Conservation (phyloP, 2,329 filamentous ascomycete species). For the Arthrobotrys sphaeroides region DNA sequence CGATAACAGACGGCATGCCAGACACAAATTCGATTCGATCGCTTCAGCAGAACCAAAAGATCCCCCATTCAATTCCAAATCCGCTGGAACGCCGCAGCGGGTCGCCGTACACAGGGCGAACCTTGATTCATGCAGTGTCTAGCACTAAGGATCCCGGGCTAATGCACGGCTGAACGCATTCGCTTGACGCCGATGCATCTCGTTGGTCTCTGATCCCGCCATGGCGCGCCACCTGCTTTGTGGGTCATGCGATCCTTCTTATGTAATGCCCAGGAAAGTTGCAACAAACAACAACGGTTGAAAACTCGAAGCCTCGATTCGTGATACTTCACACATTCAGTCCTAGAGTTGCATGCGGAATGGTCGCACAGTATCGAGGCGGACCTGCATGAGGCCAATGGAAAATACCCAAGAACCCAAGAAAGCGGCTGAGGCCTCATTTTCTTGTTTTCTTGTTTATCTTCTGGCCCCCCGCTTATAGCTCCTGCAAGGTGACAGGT, state of each 20-base stretch:
- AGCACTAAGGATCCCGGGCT: background rate
- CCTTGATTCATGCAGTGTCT: constrained; percentile 11
- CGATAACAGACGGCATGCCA: background rate
- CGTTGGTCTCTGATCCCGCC: constrained; percentile 13
- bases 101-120: background rate
- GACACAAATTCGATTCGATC: background rate
- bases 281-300: background rate
- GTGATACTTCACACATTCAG: background rate
- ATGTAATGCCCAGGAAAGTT: constrained; percentile 13
- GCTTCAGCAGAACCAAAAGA: background rate
- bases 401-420: background rate
- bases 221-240: background rate
- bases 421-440: background rate
- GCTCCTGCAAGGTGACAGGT: background rate
- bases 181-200: background rate
- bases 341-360: background rate
- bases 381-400: constrained; percentile 8
- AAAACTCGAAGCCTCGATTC: constrained; percentile 24
- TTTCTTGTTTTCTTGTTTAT: background rate
- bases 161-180: constrained; percentile 15
- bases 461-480: no score
- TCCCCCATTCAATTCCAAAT: background rate
- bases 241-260: constrained; percentile 18
- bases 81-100: background rate
- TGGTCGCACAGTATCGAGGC: background rate